Base-by-base conservation (phyloP, 225 moss, liverwort and hornwort genomes). In the Physcomitrium patens region DNA sequence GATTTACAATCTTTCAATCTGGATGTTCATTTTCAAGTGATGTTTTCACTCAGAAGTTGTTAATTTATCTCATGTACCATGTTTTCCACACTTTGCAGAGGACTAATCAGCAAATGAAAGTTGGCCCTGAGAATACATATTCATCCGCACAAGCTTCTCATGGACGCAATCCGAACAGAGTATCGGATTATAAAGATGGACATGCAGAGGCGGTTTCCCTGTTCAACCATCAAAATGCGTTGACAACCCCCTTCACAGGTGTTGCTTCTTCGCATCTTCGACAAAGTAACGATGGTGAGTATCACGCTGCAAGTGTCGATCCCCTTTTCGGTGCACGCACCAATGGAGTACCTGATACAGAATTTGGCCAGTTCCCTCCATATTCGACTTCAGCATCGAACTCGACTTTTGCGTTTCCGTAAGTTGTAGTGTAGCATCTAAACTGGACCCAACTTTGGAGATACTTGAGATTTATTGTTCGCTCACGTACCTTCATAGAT, bases 61-160 rank as follows among this genome's bases (percentile, higher is more conserved):
- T 26, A 27, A 52, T 67, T 20, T 68, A 22, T 23, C 66, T 75
- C 60, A 70, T 64, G 16, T 61, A 65, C 57, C 55, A 45, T 26
- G 6, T 41, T 67, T 84, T 11, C 16, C 68, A 71, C 56, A 41
- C 75, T 73, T 74, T 79, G 46, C 77, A 83, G 93, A 95, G 91
- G 81, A 82, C 85, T 84, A 85, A 81, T 72, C 91, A 91, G 74
- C 88, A 85, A 71, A 84, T 77, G 59, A 74, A 81, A 77, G 79
- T 70, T 81, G 76, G 76, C 61, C 49, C 77, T 78, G 79, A 86
- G 84, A 73, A 68, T 65, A 1, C 80, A 74, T 58, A 76, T 58
- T 74, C 79, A 43, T 75, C 89, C 13, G 77, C 82, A 57, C 83
- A 79, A 75, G 68, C 68, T 66, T 23, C 66, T 61, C 78, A 79